Evolutionary conservation across 306 rosid genomes (phyloP).

Genomic region (Alnus glutinosa): DNA sequence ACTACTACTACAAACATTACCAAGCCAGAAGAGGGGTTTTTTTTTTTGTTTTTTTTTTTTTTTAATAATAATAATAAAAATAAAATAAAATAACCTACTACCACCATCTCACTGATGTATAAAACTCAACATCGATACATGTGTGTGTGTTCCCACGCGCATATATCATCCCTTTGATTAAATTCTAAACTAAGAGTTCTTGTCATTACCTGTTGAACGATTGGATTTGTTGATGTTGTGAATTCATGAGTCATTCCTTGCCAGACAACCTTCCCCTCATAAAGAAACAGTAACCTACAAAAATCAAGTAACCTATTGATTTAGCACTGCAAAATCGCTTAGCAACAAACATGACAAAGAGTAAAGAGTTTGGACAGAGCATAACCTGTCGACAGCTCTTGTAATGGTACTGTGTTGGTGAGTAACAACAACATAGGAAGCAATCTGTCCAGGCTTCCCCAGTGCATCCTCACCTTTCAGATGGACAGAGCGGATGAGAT

Average conservation of each 20-base stretch:
- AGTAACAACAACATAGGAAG: constrained; percentile 92
- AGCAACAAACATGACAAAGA: not conserved
- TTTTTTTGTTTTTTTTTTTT: too few relatives aligned
- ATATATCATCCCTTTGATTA: not conserved
- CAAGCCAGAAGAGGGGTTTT: not conserved
- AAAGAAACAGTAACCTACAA: constrained; percentile 78
- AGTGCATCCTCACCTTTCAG: constrained; percentile 68
- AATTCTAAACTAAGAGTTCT: not conserved
- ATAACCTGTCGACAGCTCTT: constrained; percentile 94
- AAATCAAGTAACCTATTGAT: constrained; percentile 19
- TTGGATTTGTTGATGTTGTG: constrained; percentile 76
- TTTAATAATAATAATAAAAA: too few relatives aligned
- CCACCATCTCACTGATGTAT: too few relatives aligned
- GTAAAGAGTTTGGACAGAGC: constrained; percentile 6
- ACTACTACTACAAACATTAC: not conserved
- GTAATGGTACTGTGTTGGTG: constrained; percentile 97
- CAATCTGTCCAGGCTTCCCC: constrained; percentile 77
- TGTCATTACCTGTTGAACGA: constrained; percentile 78
- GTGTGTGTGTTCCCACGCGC: not conserved
- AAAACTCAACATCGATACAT: too few relatives aligned
- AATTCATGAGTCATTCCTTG: constrained; percentile 96
- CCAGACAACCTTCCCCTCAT: constrained; percentile 94
- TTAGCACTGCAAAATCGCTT: constrained; percentile 2
- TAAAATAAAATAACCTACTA: too few relatives aligned
- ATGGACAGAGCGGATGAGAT: constrained; percentile 93